phyloP scores from a whole-genome alignment of 2,329 filamentous ascomycete genomes.

The Penicillium vulpinum region DNA sequence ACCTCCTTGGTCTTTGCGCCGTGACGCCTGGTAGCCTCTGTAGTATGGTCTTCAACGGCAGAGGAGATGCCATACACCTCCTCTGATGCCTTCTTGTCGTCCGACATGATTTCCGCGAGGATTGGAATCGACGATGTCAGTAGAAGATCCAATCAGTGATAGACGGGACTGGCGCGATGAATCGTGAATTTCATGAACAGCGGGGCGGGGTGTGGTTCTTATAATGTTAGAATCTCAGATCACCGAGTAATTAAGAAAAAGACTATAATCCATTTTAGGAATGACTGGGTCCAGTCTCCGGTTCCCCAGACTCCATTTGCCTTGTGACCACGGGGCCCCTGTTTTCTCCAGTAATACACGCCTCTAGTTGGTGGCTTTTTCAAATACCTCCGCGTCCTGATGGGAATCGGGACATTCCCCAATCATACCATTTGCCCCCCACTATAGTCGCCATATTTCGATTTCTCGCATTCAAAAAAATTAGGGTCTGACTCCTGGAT shows the following conservation, averaged over 20 bases:
- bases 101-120: slow-evolving; percentile 17
- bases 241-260: not conserved
- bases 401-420: slow-evolving; percentile 23
- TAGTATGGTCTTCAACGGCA: slow-evolving; percentile 15
- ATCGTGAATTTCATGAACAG: slow-evolving; percentile 3
- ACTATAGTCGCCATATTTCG: not conserved
- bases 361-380: slow-evolving; percentile 19
- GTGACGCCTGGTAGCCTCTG: slow-evolving; percentile 18
- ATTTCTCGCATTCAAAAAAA: slow-evolving; percentile 2
- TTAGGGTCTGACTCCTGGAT: slow-evolving; percentile 16
- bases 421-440: slow-evolving; percentile 14
- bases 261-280: slow-evolving; percentile 4
- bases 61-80: slow-evolving; percentile 24
- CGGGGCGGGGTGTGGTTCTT: slow-evolving; percentile 19
- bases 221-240: slow-evolving; percentile 13
- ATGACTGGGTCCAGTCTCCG: slow-evolving; percentile 11
- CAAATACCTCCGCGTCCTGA: slow-evolving; percentile 22
- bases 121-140: not conserved
- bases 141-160: slow-evolving; percentile 1
- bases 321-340: slow-evolving; percentile 19
- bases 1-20: slow-evolving; percentile 46
- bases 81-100: slow-evolving; percentile 17
- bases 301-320: slow-evolving; percentile 17
- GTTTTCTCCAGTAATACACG: slow-evolving; percentile 9
- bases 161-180: slow-evolving; percentile 4